Conservation (phyloP, 2,329 filamentous ascomycete species). For the Colletotrichum musicola region DNA sequence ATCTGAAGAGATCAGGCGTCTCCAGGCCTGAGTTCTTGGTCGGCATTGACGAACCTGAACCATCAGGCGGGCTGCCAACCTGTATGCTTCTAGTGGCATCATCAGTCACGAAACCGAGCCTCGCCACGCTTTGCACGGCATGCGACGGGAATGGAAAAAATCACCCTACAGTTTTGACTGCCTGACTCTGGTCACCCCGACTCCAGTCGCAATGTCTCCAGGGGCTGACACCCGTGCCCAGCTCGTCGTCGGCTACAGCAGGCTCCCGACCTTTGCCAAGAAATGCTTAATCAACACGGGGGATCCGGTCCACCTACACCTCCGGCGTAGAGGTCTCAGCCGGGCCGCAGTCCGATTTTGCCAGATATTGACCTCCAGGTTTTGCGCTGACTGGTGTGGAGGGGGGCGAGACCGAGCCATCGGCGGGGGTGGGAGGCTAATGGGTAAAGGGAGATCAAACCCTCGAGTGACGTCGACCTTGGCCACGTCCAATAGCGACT, state of each 20-base stretch:
- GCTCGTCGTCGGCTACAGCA: neutral
- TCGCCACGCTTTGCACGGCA: neutral
- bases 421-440: neutral
- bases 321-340: conserved; percentile 1
- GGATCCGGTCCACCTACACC: conserved; percentile 5
- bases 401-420: neutral
- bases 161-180: too few species aligned
- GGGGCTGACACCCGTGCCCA: neutral
- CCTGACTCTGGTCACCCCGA: neutral
- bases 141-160: neutral
- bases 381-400: neutral
- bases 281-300: conserved; percentile 20
- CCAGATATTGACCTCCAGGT: neutral
- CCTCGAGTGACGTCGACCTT: conserved; percentile 20
- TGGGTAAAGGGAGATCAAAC: conserved; percentile 23
- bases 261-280: conserved; percentile 22
- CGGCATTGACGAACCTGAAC: conserved; percentile 20
- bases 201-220: neutral
- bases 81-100: neutral
- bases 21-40: too few species aligned
- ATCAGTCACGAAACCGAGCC: neutral
- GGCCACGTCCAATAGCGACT: conserved; percentile 1
- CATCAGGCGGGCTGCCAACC: neutral
- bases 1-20: neutral
- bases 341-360: conserved; percentile 12